Conservation (phyloP, 768 basidiomycete species). For the Leccinum subtestaceum region DNA sequence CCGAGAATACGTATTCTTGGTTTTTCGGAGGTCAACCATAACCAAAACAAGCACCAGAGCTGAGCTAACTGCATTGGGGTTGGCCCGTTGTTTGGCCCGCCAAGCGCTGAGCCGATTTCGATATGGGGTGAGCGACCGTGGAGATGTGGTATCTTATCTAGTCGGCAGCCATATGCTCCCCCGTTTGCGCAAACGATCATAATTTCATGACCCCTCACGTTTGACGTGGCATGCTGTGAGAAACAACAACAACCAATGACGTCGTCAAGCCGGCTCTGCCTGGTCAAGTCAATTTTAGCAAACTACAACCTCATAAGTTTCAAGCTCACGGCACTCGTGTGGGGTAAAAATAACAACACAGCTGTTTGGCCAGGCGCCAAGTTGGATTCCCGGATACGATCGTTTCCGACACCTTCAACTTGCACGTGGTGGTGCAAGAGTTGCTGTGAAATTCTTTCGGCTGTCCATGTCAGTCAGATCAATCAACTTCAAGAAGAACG, state of each 20-base stretch:
- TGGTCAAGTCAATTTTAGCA: not conserved
- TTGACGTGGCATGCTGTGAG: conserved; percentile 2
- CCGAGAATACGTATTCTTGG: too few species aligned
- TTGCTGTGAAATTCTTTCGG: conserved; percentile 5
- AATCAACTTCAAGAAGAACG: not conserved
- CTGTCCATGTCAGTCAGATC: conserved; percentile 1
- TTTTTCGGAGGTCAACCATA: not conserved
- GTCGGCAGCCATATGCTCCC: not conserved
- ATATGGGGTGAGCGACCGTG: not conserved
- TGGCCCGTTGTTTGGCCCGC: not conserved
- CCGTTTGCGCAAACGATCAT: not conserved
- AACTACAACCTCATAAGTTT: not conserved
- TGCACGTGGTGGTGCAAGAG: not conserved
- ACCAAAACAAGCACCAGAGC: not conserved
- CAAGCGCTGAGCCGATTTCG: not conserved
- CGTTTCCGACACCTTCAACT: not conserved
- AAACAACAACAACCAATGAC: not conserved
- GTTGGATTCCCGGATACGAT: not conserved
- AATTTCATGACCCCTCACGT: not conserved
- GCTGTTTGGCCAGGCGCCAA: not conserved
- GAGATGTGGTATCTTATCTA: conserved; percentile 10
- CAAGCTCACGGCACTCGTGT: not conserved
- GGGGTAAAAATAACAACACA: not conserved
- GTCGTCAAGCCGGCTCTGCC: not conserved
- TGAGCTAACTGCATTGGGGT: not conserved